Evolutionary conservation across 129 eudicot genomes (phyloP), one percentile per base, ranked within the genome.

Genomic region (Centella asiatica): DNA sequence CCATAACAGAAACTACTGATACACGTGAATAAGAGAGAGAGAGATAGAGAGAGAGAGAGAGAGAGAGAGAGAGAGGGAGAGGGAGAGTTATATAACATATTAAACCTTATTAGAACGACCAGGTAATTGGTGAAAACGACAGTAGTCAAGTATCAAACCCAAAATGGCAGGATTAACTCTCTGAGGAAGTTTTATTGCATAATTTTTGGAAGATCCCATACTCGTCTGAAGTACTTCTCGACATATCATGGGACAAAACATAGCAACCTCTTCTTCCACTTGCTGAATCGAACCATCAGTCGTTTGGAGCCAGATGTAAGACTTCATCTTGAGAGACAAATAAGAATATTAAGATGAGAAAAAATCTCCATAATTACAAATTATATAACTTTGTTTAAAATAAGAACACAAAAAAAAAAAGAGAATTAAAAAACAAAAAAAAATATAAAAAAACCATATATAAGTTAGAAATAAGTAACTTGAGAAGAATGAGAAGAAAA

Each of bases 241-340:
- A 57, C 89, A 77, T 85, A 86, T 83, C 77, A 81, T 69, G 29
- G 97, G 97, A 58, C 95, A 85, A 77, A 81, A 81, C 93, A 86
- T 76, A 8, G 97, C 95, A 74, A 90, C 93, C 68, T 90, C 95
- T 77, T 85, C 89, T 83, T 90, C 97, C 31, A 83, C 95, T 90
- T 90, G 85, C 66, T 90, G 97, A 4, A 74, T 86, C 60, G 84
- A 83, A 40, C 81, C 93, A 74, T 90, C 97, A 27, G 83, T 50
- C n/a, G 92, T 90, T 83, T 90, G 80, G 31, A 90, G 77, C 97
- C 97, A 90, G 51, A 90, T 81, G 70, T 83, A 90, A 42, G 97
- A 84, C 83, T 85, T 85, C 83, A 90, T 75, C 78, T 74, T 71
- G 44, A 62, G 60, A 29, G 6, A 58, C 40, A 46, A 46, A 51